phyloP scores from a whole-genome alignment of 495 filamentous ascomycete genomes.

The Lophiotrema nucula region DNA sequence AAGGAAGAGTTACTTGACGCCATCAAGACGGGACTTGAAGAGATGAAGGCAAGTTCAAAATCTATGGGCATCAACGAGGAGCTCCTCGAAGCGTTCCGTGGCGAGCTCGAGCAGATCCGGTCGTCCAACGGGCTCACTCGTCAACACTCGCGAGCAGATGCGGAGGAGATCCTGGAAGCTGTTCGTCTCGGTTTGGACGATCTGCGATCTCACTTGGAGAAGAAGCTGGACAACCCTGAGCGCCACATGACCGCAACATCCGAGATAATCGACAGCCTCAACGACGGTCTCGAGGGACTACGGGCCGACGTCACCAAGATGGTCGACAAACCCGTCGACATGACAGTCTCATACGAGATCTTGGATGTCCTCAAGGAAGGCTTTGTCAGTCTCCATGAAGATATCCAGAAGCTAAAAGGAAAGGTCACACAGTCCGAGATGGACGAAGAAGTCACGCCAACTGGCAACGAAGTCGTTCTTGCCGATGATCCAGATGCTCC shows the following conservation, averaged over 20 bases:
- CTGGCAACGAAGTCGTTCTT: constrained; percentile 43
- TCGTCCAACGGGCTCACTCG: constrained; percentile 34
- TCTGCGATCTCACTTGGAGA: constrained; percentile 64
- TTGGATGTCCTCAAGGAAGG: constrained; percentile 81
- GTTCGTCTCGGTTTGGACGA: constrained; percentile 68
- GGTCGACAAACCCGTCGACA: constrained; percentile 71
- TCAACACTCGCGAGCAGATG: constrained; percentile 33
- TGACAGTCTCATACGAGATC: constrained; percentile 80
- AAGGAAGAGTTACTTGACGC: constrained; percentile 55
- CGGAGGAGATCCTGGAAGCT: constrained; percentile 51
- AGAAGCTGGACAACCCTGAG: constrained; percentile 56
- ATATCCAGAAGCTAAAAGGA: constrained; percentile 70
- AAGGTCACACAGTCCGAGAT: constrained; percentile 34
- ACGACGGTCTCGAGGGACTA: constrained; percentile 75
- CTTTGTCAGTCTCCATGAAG: constrained; percentile 65
- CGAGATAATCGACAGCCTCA: constrained; percentile 77
- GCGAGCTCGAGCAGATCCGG: constrained; percentile 44
- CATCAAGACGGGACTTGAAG: constrained; percentile 37
- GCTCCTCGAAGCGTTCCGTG: constrained; percentile 48
- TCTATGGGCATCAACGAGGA: constrained; percentile 36
- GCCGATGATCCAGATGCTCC: constrained; percentile 36
- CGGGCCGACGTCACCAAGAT: constrained; percentile 73
- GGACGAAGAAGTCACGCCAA: constrained; percentile 22
- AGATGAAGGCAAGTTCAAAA: constrained; percentile 29
- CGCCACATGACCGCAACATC: constrained; percentile 60